phyloP scores from a whole-genome alignment of 1,139 yeast species.

The Meyerozyma sp. region DNA sequence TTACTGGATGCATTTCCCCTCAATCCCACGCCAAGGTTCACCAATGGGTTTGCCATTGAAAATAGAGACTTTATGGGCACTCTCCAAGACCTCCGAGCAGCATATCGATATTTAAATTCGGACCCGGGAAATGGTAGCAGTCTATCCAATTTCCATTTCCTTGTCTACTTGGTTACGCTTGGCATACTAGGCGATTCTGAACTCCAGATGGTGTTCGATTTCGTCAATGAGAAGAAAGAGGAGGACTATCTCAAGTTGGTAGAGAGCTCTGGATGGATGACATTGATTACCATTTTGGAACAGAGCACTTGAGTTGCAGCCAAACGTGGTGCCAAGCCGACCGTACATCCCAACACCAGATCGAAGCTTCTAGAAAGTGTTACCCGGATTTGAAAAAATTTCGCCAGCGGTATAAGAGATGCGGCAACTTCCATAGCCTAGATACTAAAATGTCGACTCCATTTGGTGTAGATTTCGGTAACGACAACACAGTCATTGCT shows the following conservation, averaged over 20 bases:
- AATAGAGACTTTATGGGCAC: slow-evolving; percentile 73
- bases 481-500: slow-evolving; percentile 87
- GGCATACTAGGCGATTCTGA: slow-evolving; percentile 54
- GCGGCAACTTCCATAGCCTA: background rate
- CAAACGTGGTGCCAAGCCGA: background rate
- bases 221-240: slow-evolving; percentile 31
- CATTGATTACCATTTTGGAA: slow-evolving; percentile 55
- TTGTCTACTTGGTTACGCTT: slow-evolving; percentile 49
- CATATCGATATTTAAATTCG: slow-evolving; percentile 39
- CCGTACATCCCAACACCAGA: background rate
- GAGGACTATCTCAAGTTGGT: slow-evolving; percentile 50
- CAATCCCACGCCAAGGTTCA: slow-evolving; percentile 48
- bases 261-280: slow-evolving; percentile 73
- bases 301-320: slow-evolving; percentile 19
- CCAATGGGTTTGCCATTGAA: slow-evolving; percentile 60
- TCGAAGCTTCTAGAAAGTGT: slow-evolving; percentile 14
- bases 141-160: slow-evolving; percentile 68
- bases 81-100: slow-evolving; percentile 54
- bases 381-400: slow-evolving; percentile 2
- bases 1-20: slow-evolving; percentile 90
- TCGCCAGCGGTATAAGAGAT: slow-evolving; percentile 1
- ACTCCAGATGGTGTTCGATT: slow-evolving; percentile 38
- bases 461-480: slow-evolving; percentile 98
- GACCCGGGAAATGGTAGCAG: slow-evolving; percentile 36
- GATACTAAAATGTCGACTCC: slow-evolving; percentile 54